Conservation (phyloP, 176 grass and related monocot species). For the Paspalum notatum region DNA sequence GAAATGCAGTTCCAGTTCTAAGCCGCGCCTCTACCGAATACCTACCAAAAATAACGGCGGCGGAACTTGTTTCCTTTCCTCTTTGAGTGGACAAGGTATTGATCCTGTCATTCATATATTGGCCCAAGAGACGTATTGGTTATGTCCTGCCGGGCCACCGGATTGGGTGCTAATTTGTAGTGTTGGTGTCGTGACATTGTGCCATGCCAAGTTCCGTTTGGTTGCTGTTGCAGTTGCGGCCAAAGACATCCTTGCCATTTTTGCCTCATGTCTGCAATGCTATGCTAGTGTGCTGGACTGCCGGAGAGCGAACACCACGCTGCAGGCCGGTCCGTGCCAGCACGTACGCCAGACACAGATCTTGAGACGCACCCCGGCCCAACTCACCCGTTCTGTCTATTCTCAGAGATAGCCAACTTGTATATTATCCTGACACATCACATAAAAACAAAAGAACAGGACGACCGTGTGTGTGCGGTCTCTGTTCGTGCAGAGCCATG, state of each 20-base stretch:
- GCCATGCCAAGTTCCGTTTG: neutral
- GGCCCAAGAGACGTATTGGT: neutral
- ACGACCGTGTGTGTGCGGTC: too few relatives aligned
- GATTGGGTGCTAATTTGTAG: neutral
- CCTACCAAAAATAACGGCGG: conserved; percentile 16
- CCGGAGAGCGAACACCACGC: neutral
- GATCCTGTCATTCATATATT: neutral
- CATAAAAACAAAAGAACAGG: neutral
- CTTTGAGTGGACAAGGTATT: neutral
- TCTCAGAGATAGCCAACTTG: neutral
- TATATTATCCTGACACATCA: neutral
- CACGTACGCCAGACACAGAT: neutral
- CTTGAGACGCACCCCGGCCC: neutral
- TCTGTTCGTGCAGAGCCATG: too few relatives aligned
- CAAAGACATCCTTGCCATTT: neutral
- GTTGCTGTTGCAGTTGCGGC: neutral
- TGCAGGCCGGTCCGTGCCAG: too few relatives aligned
- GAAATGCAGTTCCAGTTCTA: conserved; percentile 98
- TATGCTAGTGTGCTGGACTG: neutral
- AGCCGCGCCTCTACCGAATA: neutral
- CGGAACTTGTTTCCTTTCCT: neutral
- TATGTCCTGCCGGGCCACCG: too few relatives aligned
- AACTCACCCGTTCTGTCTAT: neutral
- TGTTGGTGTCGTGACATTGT: neutral
- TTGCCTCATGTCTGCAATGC: neutral